Evolutionary conservation across 1,284 basidiomycete species (phyloP), one percentile per base, ranked within the genome.

Genomic region (Fereydounia khargensis): DNA sequence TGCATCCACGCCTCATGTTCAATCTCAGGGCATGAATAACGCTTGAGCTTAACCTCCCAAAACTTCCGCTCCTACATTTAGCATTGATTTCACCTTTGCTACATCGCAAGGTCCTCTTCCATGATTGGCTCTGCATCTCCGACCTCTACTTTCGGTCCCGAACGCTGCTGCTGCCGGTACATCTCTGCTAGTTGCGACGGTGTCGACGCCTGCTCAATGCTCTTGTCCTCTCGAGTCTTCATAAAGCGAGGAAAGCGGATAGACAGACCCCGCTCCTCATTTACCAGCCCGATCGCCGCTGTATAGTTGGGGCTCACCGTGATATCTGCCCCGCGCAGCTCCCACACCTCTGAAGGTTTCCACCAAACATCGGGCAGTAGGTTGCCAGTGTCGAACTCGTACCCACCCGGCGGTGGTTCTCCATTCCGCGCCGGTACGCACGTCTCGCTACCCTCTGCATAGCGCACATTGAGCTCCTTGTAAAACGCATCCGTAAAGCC

Each of bases 401-500:
- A 64, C 2, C 67, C 56, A 11, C 42, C 52, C 3, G 47, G 43
- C 19, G 46, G 46, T 8, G 42, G 18, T 24, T 52, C 48, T 5
- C 52, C 53, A 16, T 24, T 39, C 3, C 49, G 36, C 8, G 58
- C 53, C 0, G 21, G n/a, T 0, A 62, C 42, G 33, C 59, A 62
- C 3, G 49, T 54, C 1, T 50, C 54, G 24, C 42, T 47, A 3
- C 59, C 59, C 36, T 62, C 59, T 1, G 39, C 47, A 38, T 50
- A 50, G 7, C 42, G 47, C 25, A 47, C 44, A 42, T 66, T 62
- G 49, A 69, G 62, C 7, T 52, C 56, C 42, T 64, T 89, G 79
- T 91, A 92, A 72, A 91, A 91, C 10, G 79, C 80, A 76, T 95
- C 90, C 16, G 88, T 86, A 77, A 95, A 95, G 8, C 91, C 91